Evolutionary conservation across 306 rosid genomes (phyloP).

Genomic region (Cicer pinnatifidum): DNA sequence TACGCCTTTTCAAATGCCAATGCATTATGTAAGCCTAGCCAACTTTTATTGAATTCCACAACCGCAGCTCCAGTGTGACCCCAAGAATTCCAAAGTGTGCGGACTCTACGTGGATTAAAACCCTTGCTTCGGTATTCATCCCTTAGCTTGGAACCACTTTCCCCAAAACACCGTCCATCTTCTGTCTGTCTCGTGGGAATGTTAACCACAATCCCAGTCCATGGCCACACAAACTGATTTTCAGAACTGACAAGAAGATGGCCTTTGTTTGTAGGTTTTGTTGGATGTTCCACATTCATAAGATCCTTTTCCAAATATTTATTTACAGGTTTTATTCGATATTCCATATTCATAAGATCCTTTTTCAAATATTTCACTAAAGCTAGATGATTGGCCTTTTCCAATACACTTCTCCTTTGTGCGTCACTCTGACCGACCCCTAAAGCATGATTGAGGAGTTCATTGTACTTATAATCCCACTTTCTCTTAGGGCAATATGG

Average conservation of each 20-base stretch:
- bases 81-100: constrained; percentile 62
- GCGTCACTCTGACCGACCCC: constrained; percentile 90
- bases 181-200: constrained; percentile 67
- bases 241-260: constrained; percentile 53
- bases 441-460: constrained; percentile 85
- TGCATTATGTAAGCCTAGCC: constrained; percentile 81
- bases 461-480: constrained; percentile 62
- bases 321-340: constrained; percentile 50
- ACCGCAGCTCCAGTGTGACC: constrained; percentile 85
- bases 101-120: constrained; percentile 75
- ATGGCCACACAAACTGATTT: constrained; percentile 87
- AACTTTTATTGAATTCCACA: constrained; percentile 78
- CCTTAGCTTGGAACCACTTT: constrained; percentile 88
- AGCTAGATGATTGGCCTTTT: constrained; percentile 89
- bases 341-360: constrained; percentile 53
- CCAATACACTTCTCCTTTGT: constrained; percentile 68
- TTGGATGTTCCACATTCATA: constrained; percentile 50
- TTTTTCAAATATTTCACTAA: constrained; percentile 69
- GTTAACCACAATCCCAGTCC: constrained; percentile 89
- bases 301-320: constrained; percentile 71
- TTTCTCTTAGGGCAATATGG: constrained; percentile 84
- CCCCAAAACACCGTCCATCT: constrained; percentile 75
- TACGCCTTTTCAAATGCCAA: constrained; percentile 82
- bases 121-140: constrained; percentile 80
- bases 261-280: constrained; percentile 44